A percentile compares a stretch with the other conserved stretches of the same genome.
These are phyloP conservation scores for Phanerochaete carnosa DNA, from an alignment of 768 basidiomycete genomes.

Conservation along the genomic window DNA sequence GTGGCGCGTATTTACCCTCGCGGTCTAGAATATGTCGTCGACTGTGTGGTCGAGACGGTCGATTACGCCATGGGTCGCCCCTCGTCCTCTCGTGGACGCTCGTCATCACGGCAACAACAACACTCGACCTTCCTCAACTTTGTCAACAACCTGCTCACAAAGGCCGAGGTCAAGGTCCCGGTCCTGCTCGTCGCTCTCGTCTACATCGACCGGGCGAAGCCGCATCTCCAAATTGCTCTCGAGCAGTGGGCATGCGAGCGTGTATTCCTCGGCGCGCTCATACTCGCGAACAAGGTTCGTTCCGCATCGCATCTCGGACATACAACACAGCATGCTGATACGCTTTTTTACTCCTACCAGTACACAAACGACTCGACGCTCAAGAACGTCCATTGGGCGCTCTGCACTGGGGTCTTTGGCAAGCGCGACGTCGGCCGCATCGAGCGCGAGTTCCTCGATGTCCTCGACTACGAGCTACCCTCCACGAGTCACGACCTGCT, in stretches of 20 bases:
- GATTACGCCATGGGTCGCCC: slow-evolving; percentile 74
- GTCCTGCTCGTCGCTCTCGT: slow-evolving; percentile 69
- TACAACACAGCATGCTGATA: slow-evolving; percentile 4
- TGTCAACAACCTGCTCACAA: slow-evolving; percentile 61
- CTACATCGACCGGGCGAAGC: slow-evolving; percentile 75
- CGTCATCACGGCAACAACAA: slow-evolving; percentile 43
- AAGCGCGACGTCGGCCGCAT: slow-evolving; percentile 79
- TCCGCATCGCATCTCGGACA: slow-evolving; percentile 16
- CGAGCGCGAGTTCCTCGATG: slow-evolving; percentile 79
- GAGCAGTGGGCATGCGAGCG: slow-evolving; percentile 88
- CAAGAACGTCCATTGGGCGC: slow-evolving; percentile 89
- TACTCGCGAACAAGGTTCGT: slow-evolving; percentile 78
- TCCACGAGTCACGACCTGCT: slow-evolving; percentile 64
- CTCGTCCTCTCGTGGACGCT: slow-evolving; percentile 49
- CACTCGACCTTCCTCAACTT: slow-evolving; percentile 61
- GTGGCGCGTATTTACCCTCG: slow-evolving; percentile 5
- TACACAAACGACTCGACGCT: slow-evolving; percentile 87
- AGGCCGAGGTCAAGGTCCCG: slow-evolving; percentile 71
- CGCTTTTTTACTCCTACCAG: slow-evolving; percentile 36
- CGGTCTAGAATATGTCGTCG: slow-evolving; percentile 61
- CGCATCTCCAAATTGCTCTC: slow-evolving; percentile 75
- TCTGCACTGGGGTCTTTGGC: slow-evolving; percentile 81
- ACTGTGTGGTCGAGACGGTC: slow-evolving; percentile 67
- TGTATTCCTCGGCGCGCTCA: slow-evolving; percentile 88
- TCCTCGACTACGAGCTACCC: slow-evolving; percentile 72